Conservation (phyloP, 352 stramenopile genomes). For the Halophytophthora polymorphica region DNA sequence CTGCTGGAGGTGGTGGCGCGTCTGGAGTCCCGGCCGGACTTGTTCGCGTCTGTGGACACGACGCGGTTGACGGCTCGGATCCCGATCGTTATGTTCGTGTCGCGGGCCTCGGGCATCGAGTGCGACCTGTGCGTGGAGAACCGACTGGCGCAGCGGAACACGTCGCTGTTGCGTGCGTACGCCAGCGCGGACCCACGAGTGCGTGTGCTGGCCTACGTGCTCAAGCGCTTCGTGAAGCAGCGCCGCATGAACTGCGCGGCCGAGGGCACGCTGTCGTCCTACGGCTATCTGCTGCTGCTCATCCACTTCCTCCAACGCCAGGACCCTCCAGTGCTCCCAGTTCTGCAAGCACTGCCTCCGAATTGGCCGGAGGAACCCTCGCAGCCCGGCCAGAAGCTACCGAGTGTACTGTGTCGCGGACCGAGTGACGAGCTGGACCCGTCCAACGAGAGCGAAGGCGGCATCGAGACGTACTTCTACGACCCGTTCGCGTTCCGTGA, state of each 20-base stretch:
- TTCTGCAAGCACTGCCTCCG: slow-evolving; percentile 59
- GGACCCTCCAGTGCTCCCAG: slow-evolving; percentile 64
- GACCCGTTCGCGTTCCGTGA: slow-evolving; percentile 66
- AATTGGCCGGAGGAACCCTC: slow-evolving; percentile 38
- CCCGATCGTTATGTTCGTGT: slow-evolving; percentile 97
- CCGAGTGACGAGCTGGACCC: slow-evolving; percentile 43
- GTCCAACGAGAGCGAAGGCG: slow-evolving; percentile 18
- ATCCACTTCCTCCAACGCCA: slow-evolving; percentile 83
- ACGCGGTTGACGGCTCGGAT: slow-evolving; percentile 93
- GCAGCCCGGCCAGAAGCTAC: slow-evolving; percentile 29
- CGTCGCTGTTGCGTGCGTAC: slow-evolving; percentile 92
- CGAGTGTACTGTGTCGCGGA: slow-evolving; percentile 49
- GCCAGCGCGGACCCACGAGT: slow-evolving; percentile 75
- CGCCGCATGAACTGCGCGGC: slow-evolving; percentile 81
- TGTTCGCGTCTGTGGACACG: slow-evolving; percentile 72
- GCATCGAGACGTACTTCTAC: slow-evolving; percentile 84
- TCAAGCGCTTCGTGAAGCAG: slow-evolving; percentile 83
- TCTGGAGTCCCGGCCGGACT: slow-evolving; percentile 53
- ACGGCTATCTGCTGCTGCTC: slow-evolving; percentile 83
- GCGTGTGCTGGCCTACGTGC: slow-evolving; percentile 72
- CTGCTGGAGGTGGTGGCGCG: slow-evolving; percentile 54
- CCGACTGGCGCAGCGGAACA: slow-evolving; percentile 96
- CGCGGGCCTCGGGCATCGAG: slow-evolving; percentile 62
- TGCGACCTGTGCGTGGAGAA: slow-evolving; percentile 94
- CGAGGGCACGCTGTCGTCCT: slow-evolving; percentile 79